Evolutionary conservation across 192 early-diverging fungal species (phyloP), one percentile per base, ranked within the genome.

Genomic region (Podila horticola): DNA sequence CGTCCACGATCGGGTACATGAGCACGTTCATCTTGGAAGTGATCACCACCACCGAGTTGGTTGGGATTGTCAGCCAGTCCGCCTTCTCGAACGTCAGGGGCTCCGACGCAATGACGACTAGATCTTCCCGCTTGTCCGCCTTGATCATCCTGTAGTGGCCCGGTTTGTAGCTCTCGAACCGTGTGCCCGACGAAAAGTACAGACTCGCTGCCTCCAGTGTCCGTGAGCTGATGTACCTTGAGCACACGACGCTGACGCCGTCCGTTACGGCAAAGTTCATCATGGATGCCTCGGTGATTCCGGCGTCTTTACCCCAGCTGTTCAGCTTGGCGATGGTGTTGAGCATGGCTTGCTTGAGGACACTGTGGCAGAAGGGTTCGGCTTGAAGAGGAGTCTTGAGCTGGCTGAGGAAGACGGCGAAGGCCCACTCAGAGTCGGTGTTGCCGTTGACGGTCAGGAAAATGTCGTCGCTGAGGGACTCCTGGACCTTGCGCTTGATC

Each of bases 181-280:
- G 77, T 3, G 93, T 93, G 4, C 93, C 93, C 2, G 92, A 93
- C 38, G 93, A 95, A 77, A 92, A 95, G 69, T 92, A 95, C 34
- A 95, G 82, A 57, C 91, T 92, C 5, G 93, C 91, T 5, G 89
- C 93, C 68, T 93, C 93, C 64, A 87, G 66, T 4, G 91, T 89
- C 50, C 50, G 79, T 69, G 90, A 92, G 49, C 87, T 94, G 38
- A 92, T 91, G 67, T 95, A 95, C 36, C 92, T 72, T 7, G 91
- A 90, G 88, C 93, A 95, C 11, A 95, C 90, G 0, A 95, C 91
- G 9, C 86, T 83, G 63, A 88, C 88, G 7, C 93, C 93, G 72
- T 94, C 92, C n/a, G 93, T 95, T 7, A 95, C 92, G 9, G 93
- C 93, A 85, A 95, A 93, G 69, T 95, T 95, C 74, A 95, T 84